These are phyloP conservation scores for Penicillium macrosclerotiorum DNA, from an alignment of 495 filamentous ascomycete species.

Conservation along the genomic window DNA sequence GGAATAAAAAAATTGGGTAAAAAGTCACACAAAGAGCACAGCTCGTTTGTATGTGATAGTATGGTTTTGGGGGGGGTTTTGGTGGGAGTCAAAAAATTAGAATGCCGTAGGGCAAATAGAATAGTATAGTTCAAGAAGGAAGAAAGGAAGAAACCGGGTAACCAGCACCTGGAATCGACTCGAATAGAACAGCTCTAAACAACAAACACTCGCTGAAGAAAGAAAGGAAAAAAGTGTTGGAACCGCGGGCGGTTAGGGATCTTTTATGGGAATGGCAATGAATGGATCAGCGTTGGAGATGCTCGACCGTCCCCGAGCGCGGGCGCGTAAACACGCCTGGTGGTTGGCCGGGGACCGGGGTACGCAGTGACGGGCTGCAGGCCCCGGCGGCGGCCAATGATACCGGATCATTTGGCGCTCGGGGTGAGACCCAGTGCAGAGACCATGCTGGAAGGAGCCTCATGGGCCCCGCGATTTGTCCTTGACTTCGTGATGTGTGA, in stretches of 20 bases:
- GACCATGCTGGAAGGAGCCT: too few species aligned
- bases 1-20: conserved; percentile 21
- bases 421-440: conserved; percentile 3
- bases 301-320: background rate
- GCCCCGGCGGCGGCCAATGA: conserved; percentile 8
- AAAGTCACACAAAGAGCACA: conserved; percentile 42
- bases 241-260: conserved; percentile 40
- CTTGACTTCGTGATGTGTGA: too few species aligned
- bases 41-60: conserved; percentile 30
- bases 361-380: conserved; percentile 17
- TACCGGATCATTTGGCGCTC: conserved; percentile 10
- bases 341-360: conserved; percentile 17
- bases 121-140: conserved; percentile 35
- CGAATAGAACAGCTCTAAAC: conserved; percentile 57
- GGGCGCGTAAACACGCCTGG: conserved; percentile 22
- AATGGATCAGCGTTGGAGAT: conserved; percentile 16
- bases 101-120: conserved; percentile 24
- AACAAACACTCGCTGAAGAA: conserved; percentile 77
- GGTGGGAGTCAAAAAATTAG: conserved; percentile 29
- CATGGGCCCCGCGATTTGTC: too few species aligned
- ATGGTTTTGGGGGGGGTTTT: conserved; percentile 16
- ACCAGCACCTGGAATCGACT: conserved; percentile 50
- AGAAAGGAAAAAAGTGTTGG: conserved; percentile 47
- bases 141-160: conserved; percentile 48
- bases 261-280: conserved; percentile 32